phyloP scores from a whole-genome alignment of 352 stramenopile genomes.

The Phytopythium vexans region DNA sequence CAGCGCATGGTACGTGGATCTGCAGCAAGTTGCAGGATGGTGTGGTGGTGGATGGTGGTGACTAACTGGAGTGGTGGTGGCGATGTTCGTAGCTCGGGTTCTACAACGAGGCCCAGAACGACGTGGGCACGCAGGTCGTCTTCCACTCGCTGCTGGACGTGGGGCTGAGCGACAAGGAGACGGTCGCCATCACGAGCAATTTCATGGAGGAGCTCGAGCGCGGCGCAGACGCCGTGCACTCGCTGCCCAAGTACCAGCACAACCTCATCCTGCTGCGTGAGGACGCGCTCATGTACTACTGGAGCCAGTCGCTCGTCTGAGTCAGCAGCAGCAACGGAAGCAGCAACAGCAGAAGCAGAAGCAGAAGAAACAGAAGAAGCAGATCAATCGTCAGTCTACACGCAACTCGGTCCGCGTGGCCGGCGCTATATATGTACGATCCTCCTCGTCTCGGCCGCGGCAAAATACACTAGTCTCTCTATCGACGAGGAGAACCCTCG shows the following conservation, averaged over 20 bases:
- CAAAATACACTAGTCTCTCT: too few relatives aligned
- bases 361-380: constrained; percentile 1
- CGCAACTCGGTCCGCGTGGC: neutral
- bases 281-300: constrained; percentile 86
- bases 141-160: constrained; percentile 69
- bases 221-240: constrained; percentile 70
- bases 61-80: too few relatives aligned
- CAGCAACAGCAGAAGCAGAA: constrained; percentile 1
- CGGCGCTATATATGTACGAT: neutral
- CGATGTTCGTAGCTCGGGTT: constrained; percentile 54
- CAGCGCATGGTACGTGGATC: constrained; percentile 64
- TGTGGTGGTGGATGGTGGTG: neutral
- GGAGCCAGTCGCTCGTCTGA: constrained; percentile 76
- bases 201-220: constrained; percentile 59
- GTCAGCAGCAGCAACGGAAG: neutral
- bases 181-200: constrained; percentile 59
- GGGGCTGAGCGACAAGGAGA: constrained; percentile 53
- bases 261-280: constrained; percentile 82
- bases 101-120: constrained; percentile 71
- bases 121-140: constrained; percentile 71
- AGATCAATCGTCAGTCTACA: neutral
- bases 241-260: constrained; percentile 80
- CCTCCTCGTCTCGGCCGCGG: neutral
- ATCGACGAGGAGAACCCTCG: too few relatives aligned
- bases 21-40: constrained; percentile 4